Conservation (phyloP, 768 basidiomycete species). For the Kwoniella heveanensis region DNA sequence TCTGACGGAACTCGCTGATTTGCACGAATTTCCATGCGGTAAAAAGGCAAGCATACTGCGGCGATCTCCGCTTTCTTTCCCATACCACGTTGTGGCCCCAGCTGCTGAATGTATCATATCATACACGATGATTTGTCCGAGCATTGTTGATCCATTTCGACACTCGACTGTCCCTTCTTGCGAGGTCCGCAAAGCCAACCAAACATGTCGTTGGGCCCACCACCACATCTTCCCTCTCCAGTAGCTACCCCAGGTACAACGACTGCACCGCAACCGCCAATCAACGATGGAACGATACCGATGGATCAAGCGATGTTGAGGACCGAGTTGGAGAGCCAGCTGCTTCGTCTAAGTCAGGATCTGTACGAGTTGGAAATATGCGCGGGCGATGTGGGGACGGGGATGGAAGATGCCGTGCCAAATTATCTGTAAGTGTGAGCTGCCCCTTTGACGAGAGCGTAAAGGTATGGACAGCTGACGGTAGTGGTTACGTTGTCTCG, state of each 20-base stretch:
- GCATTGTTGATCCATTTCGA: too few relatives aligned
- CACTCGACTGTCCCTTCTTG: too few relatives aligned
- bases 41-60: too few relatives aligned
- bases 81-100: too few relatives aligned
- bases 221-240: constrained; percentile 40
- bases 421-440: constrained; percentile 46
- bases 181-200: too few relatives aligned
- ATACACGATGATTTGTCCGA: too few relatives aligned
- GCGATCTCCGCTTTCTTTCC: too few relatives aligned
- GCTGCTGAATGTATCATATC: too few relatives aligned
- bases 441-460: not conserved
- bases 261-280: not conserved
- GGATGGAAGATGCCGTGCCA: constrained; percentile 42
- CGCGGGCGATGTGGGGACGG: constrained; percentile 44
- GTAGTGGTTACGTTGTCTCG: too few relatives aligned
- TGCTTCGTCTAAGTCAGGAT: constrained; percentile 43
- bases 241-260: constrained; percentile 31
- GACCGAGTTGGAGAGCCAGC: constrained; percentile 28
- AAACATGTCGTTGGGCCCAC: constrained; percentile 30
- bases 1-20: too few relatives aligned
- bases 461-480: not conserved
- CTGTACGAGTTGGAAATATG: constrained; percentile 52
- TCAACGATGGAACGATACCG: constrained; percentile 6
- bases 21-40: too few relatives aligned
- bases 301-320: constrained; percentile 30